phyloP scores from a whole-genome alignment of 495 filamentous ascomycete species.

The Achaetomiella virescens region DNA sequence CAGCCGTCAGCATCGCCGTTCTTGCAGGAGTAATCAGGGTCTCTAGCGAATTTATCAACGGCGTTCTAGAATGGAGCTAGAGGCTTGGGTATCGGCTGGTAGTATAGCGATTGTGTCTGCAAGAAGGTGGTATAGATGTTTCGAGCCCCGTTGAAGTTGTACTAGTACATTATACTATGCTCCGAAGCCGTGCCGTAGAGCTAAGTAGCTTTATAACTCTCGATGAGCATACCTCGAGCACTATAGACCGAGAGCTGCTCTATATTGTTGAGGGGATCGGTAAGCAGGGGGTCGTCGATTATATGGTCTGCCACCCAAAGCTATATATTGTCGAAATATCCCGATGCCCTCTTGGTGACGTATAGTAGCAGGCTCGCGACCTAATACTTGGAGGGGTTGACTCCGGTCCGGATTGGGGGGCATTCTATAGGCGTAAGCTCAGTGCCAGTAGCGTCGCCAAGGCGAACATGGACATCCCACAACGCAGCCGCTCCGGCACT shows the following conservation, averaged over 20 bases:
- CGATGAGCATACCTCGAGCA: constrained; percentile 72
- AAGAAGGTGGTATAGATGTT: constrained; percentile 46
- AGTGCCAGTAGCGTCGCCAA: constrained; percentile 46
- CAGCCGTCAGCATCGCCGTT: too few species aligned
- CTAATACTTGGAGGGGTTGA: constrained; percentile 36
- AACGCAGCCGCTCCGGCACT: constrained; percentile 3
- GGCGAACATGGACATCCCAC: constrained; percentile 16
- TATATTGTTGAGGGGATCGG: too few species aligned
- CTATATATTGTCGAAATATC: constrained; percentile 87
- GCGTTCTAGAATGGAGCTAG: constrained; percentile 19
- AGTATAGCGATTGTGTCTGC: constrained; percentile 89
- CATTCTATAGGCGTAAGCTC: constrained; percentile 58
- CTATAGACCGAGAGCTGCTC: constrained; percentile 82
- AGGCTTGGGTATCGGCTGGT: constrained; percentile 69
- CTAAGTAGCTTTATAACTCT: constrained; percentile 49
- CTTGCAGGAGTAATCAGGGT: too few species aligned
- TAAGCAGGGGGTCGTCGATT: constrained; percentile 55
- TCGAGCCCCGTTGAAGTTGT: constrained; percentile 63
- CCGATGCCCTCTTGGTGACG: constrained; percentile 58
- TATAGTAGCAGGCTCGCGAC: constrained; percentile 65
- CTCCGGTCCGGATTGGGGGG: constrained; percentile 26
- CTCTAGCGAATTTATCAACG: constrained; percentile 6
- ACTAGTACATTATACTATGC: constrained; percentile 76
- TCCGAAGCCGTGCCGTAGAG: constrained; percentile 37
- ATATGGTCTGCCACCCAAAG: constrained; percentile 90